phyloP scores from a whole-genome alignment of 2,329 filamentous ascomycete genomes.

The Ampelomyces quisqualis region DNA sequence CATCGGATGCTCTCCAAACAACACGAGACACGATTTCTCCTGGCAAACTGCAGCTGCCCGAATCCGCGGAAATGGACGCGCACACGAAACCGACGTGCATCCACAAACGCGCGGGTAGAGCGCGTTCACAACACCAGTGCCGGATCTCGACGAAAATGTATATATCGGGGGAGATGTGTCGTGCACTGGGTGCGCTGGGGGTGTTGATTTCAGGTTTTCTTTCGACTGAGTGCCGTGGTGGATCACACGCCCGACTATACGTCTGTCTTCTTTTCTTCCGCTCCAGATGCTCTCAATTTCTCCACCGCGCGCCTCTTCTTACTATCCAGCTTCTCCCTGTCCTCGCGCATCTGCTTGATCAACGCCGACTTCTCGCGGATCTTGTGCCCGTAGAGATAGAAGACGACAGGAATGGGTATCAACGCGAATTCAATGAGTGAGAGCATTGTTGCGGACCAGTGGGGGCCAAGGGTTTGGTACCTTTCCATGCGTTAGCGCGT shows the following conservation, averaged over 20 bases:
- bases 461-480: slow-evolving; percentile 68
- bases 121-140: slow-evolving; percentile 32
- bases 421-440: slow-evolving; percentile 71
- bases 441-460: slow-evolving; percentile 77
- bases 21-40: too few species aligned
- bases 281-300: slow-evolving; percentile 36
- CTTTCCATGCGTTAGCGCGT: too few species aligned
- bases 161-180: slow-evolving; percentile 29
- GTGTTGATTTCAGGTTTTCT: too few species aligned
- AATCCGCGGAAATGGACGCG: too few species aligned
- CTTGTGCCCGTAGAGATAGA: slow-evolving; percentile 64
- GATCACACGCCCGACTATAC: neutral
- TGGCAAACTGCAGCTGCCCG: too few species aligned
- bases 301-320: slow-evolving; percentile 46
- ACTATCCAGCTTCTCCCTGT: slow-evolving; percentile 46
- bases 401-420: slow-evolving; percentile 78
- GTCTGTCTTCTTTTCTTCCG: neutral
- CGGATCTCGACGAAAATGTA: slow-evolving; percentile 32
- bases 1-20: too few species aligned
- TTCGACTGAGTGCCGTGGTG: too few species aligned
- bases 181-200: slow-evolving; percentile 26
- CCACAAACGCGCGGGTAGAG: slow-evolving; percentile 32
- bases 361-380: slow-evolving; percentile 58
- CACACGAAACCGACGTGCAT: slow-evolving; percentile 11
- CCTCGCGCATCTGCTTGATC: slow-evolving; percentile 52